Conservation (phyloP, 2,329 filamentous ascomycete species). For the Colletotrichum magnum region DNA sequence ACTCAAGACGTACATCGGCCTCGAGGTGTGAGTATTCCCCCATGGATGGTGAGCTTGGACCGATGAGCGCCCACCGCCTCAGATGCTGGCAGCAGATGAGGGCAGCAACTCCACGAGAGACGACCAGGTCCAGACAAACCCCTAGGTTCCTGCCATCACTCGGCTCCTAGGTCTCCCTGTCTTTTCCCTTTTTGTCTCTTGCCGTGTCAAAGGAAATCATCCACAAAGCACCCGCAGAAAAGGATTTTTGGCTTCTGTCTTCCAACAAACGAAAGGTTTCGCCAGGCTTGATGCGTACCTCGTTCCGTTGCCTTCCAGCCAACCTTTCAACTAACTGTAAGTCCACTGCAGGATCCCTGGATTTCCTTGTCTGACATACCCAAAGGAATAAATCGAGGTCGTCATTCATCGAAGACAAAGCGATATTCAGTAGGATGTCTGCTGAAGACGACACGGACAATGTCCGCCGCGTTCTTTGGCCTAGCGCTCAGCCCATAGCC, state of each 20-base stretch:
- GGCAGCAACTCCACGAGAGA: too few species aligned
- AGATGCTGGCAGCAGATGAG: background rate
- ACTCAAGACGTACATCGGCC: background rate
- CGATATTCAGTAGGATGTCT: slow-evolving; percentile 3
- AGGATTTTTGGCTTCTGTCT: background rate
- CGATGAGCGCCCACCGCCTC: background rate
- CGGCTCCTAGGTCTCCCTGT: background rate
- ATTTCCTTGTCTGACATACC: too few species aligned
- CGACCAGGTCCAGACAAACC: too few species aligned
- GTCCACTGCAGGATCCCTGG: too few species aligned
- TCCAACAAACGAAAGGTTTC: background rate
- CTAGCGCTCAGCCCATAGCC: background rate
- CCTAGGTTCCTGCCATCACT: too few species aligned
- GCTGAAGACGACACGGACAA: background rate
- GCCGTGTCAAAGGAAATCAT: too few species aligned
- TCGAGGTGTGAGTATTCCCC: background rate
- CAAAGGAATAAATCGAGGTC: too few species aligned
- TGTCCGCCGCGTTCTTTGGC: slow-evolving; percentile 16
- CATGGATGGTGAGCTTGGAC: slow-evolving; percentile 5
- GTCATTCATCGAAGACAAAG: background rate
- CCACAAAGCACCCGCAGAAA: too few species aligned
- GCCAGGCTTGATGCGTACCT: background rate
- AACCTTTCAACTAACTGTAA: too few species aligned
- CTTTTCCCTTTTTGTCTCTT: background rate
- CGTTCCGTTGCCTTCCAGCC: too few species aligned